Evolutionary conservation across 1,284 basidiomycete species (phyloP), one percentile per base, ranked within the genome.

Genomic region (Fomitopsis palustris): DNA sequence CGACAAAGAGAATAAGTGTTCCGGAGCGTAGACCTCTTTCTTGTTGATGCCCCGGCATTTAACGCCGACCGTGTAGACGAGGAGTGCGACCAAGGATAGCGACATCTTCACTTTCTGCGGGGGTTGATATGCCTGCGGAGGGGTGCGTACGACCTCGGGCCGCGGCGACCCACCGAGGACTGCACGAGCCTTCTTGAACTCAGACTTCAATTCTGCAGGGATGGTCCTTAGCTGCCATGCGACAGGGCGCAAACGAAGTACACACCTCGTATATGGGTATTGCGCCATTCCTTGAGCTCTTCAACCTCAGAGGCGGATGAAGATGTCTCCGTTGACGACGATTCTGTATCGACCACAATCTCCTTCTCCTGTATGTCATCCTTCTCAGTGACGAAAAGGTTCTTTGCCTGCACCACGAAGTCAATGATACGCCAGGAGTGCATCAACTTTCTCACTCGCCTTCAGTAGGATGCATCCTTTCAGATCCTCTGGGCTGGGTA

Each of bases 31-130:
- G 33, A 81, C 77, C 64, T 94, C 90, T 64, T 95, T 90, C 75
- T 94, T 92, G 75, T 95, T 93, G 71, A 99, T 84, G 0, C 96
- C 96, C 41, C 89, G 88, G 67, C 90, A 97, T 72, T 96, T 96
- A 65, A 99, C 95, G 12, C 96, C 97, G 45, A 96, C 86, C 2
- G 96, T 98, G 74, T 99, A 99, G 21, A 99, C 88, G 9, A 98
- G 82, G 16, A 98, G 81, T 0, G 84, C 81, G 1, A 87, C 83
- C 1, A 99, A 82, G 2, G 80, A 79, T 17, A 83, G 71, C 0
- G 94, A 92, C 85, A 96, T 93, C 66, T 82, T 85, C 23, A 75
- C 74, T 71, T 85, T 87, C 4, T 71, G 67, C 58, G 55, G 60
- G 27, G 53, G 55, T 37, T 61, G 61, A 9, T 61, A 61, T 35